Percentiles rank a stretch among this genome's conserved stretches.
Evolutionary conservation across 2,329 filamentous ascomycete genomes (phyloP).

Genomic region (Microcera coccophila): DNA sequence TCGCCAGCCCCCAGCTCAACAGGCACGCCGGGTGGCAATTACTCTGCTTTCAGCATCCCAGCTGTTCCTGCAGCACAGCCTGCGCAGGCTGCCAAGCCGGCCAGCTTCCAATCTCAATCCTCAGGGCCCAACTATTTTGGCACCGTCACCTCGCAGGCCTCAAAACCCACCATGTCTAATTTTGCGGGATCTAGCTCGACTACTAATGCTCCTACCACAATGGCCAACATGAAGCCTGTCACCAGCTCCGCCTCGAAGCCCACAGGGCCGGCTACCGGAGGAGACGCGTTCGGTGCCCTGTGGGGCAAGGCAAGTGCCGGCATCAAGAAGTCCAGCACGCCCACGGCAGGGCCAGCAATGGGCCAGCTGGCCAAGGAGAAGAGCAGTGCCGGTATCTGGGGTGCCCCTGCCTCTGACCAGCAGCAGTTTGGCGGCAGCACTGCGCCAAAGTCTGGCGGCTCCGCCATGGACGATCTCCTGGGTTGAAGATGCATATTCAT

Average conservation of each 20-base stretch:
- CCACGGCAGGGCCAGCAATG: constrained; percentile 68
- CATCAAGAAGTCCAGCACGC: constrained; percentile 67
- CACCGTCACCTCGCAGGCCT: constrained; percentile 56
- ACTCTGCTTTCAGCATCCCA: constrained; percentile 54
- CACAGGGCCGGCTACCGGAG: constrained; percentile 53
- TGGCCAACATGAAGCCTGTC: constrained; percentile 47
- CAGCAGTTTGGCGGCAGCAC: constrained; percentile 23
- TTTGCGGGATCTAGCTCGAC: constrained; percentile 33
- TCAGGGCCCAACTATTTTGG: constrained; percentile 89
- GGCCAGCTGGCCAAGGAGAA: constrained; percentile 98
- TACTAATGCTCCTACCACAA: constrained; percentile 34
- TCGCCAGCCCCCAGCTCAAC: constrained; percentile 64
- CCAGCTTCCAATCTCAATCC: constrained; percentile 64
- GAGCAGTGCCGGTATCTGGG: constrained; percentile 92
- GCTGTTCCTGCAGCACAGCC: constrained; percentile 32
- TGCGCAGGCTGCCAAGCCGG: constrained; percentile 50
- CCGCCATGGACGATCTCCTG: constrained; percentile 47
- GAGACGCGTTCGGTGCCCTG: constrained; percentile 85
- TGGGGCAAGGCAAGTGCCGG: constrained; percentile 73
- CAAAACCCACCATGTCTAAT: constrained; percentile 29
- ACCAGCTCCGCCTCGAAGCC: constrained; percentile 49
- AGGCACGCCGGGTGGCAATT: constrained; percentile 56
- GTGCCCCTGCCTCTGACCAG: constrained; percentile 57
- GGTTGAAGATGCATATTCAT: constrained; percentile 34
- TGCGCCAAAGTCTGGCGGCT: constrained; percentile 32